Evolutionary conservation across 2,329 filamentous ascomycete species (phyloP).

Genomic region (Ophiostoma himal-ulmi): DNA sequence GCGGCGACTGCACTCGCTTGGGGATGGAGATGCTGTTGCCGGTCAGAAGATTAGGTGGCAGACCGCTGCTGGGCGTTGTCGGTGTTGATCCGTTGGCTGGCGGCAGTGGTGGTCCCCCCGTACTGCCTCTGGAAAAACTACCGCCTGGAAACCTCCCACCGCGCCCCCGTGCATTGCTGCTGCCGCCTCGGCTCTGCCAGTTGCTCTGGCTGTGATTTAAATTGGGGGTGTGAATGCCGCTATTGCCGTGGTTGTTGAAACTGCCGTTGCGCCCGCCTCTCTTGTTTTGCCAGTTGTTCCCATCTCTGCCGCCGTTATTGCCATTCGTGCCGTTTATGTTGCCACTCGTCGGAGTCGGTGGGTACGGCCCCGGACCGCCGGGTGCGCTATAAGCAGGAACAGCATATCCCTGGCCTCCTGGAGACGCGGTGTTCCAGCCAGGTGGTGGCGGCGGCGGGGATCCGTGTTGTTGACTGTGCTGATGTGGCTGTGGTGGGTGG

Average conservation of each 20-base stretch:
- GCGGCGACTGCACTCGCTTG: neutral
- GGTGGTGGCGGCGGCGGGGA: conserved; percentile 1
- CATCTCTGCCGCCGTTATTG: conserved; percentile 12
- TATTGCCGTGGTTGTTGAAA: neutral
- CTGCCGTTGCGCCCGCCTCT: conserved; percentile 4
- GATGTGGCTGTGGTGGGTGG: conserved; percentile 23
- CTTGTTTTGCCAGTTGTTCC: conserved; percentile 7
- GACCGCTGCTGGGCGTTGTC: neutral
- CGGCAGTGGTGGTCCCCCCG: neutral
- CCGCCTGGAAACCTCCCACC: conserved; percentile 15
- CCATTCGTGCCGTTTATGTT: neutral
- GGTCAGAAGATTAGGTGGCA: neutral
- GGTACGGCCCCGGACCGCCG: neutral
- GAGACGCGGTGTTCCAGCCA: conserved; percentile 3
- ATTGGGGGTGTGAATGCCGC: too few relatives aligned
- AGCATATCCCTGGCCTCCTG: neutral
- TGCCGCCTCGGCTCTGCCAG: conserved; percentile 10
- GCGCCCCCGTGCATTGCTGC: conserved; percentile 16
- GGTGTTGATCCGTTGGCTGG: neutral
- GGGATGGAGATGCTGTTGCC: neutral
- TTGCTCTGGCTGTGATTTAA: neutral
- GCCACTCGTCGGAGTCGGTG: neutral
- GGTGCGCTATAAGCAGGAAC: neutral
- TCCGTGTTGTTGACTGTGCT: neutral
- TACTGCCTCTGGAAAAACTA: neutral